These are phyloP conservation scores for Hibiscus syriacus DNA, from an alignment of 345 rosid genomes.

Conservation along the genomic window DNA sequence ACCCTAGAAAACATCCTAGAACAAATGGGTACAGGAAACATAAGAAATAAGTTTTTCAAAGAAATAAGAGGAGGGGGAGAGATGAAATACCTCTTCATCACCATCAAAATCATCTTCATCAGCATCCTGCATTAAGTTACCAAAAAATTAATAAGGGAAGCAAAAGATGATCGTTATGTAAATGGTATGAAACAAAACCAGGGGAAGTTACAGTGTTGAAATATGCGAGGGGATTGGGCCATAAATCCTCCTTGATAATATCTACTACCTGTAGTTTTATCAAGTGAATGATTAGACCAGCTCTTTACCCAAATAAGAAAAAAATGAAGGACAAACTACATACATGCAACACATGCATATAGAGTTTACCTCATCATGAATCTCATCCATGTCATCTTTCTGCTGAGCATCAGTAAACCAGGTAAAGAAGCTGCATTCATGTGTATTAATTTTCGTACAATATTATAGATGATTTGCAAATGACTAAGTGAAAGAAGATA, in stretches of 20 bases:
- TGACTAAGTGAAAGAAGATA: not conserved
- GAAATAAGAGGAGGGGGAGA: not conserved
- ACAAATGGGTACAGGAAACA: not conserved
- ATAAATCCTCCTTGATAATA: constrained; percentile 85
- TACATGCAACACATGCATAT: not conserved
- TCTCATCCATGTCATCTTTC: constrained; percentile 50
- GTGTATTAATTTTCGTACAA: not conserved
- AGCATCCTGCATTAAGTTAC: constrained; percentile 40
- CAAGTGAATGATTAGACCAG: not conserved
- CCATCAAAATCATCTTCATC: constrained; percentile 64
- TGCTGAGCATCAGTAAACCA: constrained; percentile 67
- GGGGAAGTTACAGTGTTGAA: constrained; percentile 59
- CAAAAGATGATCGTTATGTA: not conserved
- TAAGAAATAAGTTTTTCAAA: not conserved
- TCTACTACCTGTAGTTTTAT: constrained; percentile 64
- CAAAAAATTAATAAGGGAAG: constrained; percentile 1
- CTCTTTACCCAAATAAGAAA: not conserved
- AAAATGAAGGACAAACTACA: too few relatives aligned
- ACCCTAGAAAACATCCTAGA: too few relatives aligned
- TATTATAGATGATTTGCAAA: not conserved
- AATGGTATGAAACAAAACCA: not conserved
- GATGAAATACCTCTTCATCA: constrained; percentile 53
- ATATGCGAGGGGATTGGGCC: constrained; percentile 89
- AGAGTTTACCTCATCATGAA: constrained; percentile 71
- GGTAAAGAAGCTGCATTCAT: constrained; percentile 41